Evolutionary conservation across 768 basidiomycete genomes (phyloP), one percentile per base, ranked within the genome.

Genomic region (Pleurotus giganteus): DNA sequence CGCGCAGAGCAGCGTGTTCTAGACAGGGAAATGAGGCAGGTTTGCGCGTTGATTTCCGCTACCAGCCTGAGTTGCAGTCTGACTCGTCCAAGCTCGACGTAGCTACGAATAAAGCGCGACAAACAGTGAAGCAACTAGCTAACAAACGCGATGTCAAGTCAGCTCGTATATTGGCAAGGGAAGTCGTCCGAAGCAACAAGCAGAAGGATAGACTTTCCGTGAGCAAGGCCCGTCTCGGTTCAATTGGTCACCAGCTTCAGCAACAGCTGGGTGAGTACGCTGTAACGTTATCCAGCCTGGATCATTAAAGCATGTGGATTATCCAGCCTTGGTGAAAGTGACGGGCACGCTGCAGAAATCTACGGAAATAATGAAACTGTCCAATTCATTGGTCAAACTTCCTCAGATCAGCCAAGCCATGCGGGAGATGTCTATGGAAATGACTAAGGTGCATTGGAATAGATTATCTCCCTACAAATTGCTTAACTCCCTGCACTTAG

Each of bases 401-500:
- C 97, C 97, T 15, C 94, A 98, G 68, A 84, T 98, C 45, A 89
- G 88, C 70, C 87, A 85, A 58, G 82, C 84, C 0, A 99, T 99
- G 97, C 83, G 94, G 31, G 90, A 97, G 65, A 95, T 99, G 94
- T 93, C 89, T 62, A 93, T 95, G 88, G 97, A 99, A 71, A 98
- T 98, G 97, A 98, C 91, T 58, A 98, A 98, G 83, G 96, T 89
- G 15, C 19, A 24, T 5, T 60, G 36, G 76, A 52, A 5, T 13
- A 15, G 27, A 26, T 12, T 24, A 34, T 24, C 34, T 54, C 31
- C n/a, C 4, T 29, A 28, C 5, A 23, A 41, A 36, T 34, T 32
- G n/a, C 34, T 56, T 42, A 17, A 59, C 17, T 7, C 47, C 17
- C 52, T 3, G n/a, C 11, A 39, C 60, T n/a, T n/a, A 98, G 95